phyloP scores from a whole-genome alignment of 163 green algal genomes.

The Chloromonas sp. region DNA sequence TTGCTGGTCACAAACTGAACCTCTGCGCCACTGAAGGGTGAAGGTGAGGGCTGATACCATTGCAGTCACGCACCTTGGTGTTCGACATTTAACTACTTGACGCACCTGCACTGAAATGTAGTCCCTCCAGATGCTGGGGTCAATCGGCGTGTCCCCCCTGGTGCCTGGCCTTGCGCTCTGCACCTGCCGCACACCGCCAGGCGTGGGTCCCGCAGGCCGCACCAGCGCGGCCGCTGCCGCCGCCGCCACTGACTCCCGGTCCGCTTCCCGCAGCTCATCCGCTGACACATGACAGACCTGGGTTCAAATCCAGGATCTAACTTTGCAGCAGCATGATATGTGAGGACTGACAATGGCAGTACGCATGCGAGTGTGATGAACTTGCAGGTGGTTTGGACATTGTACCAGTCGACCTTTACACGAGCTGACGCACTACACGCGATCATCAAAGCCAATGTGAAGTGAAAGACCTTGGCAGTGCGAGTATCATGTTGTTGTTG shows the following conservation, averaged over 20 bases:
- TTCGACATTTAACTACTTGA: too few species aligned
- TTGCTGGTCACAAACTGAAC: too few species aligned
- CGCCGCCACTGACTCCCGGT: background rate
- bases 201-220: background rate
- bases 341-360: background rate
- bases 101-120: background rate
- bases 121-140: slow-evolving; percentile 27
- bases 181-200: slow-evolving; percentile 16
- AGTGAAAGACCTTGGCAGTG: background rate
- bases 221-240: slow-evolving; percentile 3
- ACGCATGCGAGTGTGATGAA: background rate
- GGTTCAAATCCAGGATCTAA: background rate
- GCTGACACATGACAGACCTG: background rate
- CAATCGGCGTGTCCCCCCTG: slow-evolving; percentile 8
- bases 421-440: too few species aligned
- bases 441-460: background rate
- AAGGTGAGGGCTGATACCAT: too few species aligned
- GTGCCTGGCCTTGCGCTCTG: slow-evolving; percentile 26
- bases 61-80: too few species aligned
- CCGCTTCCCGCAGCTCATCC: background rate
- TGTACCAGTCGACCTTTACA: background rate
- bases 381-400: background rate
- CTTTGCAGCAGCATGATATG: background rate
- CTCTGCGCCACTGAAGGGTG: too few species aligned
- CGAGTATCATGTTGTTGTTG: too few species aligned